Conservation (phyloP, 169 alveolate genomes). For the Plasmodium coatneyi region DNA sequence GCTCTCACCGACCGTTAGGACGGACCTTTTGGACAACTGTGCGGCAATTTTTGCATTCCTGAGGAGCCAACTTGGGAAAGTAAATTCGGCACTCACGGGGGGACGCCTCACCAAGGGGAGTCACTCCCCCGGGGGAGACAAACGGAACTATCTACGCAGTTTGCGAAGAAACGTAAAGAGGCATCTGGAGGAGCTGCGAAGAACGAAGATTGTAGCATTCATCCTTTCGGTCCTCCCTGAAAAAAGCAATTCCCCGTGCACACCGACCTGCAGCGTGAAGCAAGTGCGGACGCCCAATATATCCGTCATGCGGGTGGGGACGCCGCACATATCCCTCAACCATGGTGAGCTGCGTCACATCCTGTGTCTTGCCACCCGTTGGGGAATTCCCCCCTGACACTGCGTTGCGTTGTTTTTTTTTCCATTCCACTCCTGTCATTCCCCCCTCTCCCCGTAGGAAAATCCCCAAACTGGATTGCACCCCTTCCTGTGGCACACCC, state of each 20-base stretch:
- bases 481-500: not conserved
- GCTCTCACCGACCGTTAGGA: not conserved
- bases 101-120: not conserved
- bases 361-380: not conserved
- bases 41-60: not conserved
- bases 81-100: not conserved
- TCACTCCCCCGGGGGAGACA: not conserved
- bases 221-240: not conserved
- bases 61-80: conserved; percentile 7
- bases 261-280: not conserved
- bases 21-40: conserved; percentile 3
- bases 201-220: not conserved
- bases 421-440: not conserved
- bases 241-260: not conserved
- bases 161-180: not conserved
- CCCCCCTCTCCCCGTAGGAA: not conserved
- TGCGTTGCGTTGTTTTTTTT: not conserved
- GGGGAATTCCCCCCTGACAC: not conserved
- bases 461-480: not conserved
- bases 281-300: not conserved
- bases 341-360: not conserved
- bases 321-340: not conserved
- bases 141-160: not conserved
- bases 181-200: not conserved
- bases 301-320: not conserved